Base-by-base conservation (phyloP, 805 yeast species). In the Nakazawaea anatomiae region DNA sequence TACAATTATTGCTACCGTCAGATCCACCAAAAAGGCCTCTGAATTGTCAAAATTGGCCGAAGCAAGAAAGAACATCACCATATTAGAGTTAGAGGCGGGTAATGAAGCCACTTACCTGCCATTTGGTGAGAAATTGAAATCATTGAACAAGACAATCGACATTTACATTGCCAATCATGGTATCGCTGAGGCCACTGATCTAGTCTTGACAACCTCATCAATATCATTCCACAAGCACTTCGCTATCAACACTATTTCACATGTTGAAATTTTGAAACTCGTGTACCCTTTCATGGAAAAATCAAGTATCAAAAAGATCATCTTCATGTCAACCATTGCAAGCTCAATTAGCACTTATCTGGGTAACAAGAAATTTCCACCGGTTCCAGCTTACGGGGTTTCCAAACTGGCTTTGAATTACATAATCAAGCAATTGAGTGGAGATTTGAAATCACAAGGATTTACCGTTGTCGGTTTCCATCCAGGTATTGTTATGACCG, bases 401-500 rank as follows among this genome's bases (percentile, higher is more conserved):
- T 64, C 71, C 6, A 69, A 70, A 56, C 69, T 71, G 6, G 73
- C 69, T 3, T 53, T 69, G 53, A 68, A 70, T 58, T 63, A 58
- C 56, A 50, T 63, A 11, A 57, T 57, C 12, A 58, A 53, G 38
- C 60, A 60, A 27, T 31, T 69, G 36, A 54, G 64, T 41, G 9
- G 28, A 36, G 72, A 69, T 48, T 51, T 62, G 40, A 12, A 39
- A 39, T 50, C 50, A 14, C 38, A 47, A 0, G 61, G 58, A 9
- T 27, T 42, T 9, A 42, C 14, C 11, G 60, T 65, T 39, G 54
- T 67, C 27, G 54, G 70, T 9, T n/a, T 69, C 11, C 69, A 67
- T 50, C 77, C 77, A 1, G 75, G 77, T 41, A 36, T 60, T 11
- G 73, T 72, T 12, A n/a, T 50, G 10, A 69, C 69, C 32, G 73